These are phyloP conservation scores for Tetrastigma voinierianum DNA, from an alignment of 164 flowering plant genomes.

Conservation along the genomic window DNA sequence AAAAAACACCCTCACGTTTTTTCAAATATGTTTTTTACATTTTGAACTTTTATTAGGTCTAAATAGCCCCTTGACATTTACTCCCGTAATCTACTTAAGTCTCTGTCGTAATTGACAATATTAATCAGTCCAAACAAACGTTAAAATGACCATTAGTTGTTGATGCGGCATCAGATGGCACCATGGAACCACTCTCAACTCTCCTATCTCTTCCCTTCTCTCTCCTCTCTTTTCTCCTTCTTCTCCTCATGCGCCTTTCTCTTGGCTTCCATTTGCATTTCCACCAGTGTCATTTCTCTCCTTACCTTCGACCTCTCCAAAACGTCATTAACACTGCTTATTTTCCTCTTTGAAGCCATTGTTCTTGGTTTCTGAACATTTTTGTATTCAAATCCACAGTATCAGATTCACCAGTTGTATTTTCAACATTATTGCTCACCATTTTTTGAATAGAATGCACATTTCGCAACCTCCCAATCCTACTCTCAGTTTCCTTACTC, in stretches of 20 bases:
- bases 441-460: conserved; percentile 13
- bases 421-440: background rate
- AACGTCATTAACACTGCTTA: background rate
- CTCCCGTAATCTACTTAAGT: too few species aligned
- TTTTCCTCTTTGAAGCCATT: background rate
- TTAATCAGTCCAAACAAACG: too few species aligned
- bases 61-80: too few species aligned
- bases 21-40: too few species aligned
- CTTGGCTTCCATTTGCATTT: conserved; percentile 47
- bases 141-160: too few species aligned
- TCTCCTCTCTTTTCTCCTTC: conserved; percentile 23
- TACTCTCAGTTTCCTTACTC: conserved; percentile 7
- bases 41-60: too few species aligned
- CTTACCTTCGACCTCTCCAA: conserved; percentile 13
- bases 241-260: conserved; percentile 22
- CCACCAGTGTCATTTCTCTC: conserved; percentile 63
- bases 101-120: too few species aligned
- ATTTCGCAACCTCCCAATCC: conserved; percentile 20
- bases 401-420: too few species aligned
- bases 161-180: too few species aligned
- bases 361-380: background rate
- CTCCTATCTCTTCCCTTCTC: conserved; percentile 7
- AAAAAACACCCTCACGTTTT: too few species aligned
- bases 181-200: too few species aligned
- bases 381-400: too few species aligned